phyloP scores from a whole-genome alignment of 768 basidiomycete genomes.

The Porphyrellus cyaneotinctus region DNA sequence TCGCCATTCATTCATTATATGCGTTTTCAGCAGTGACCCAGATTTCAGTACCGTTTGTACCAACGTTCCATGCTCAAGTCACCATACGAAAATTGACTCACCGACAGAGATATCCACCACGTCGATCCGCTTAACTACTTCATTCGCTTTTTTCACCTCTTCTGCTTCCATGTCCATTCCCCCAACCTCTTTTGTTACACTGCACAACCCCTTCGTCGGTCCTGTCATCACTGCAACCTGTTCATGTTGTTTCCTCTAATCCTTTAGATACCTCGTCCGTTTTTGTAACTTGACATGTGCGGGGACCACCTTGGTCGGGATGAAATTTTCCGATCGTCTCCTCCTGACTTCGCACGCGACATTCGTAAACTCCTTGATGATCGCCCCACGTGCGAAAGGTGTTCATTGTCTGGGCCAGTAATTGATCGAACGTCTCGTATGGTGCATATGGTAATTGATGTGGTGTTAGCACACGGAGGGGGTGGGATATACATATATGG shows the following conservation, averaged over 20 bases:
- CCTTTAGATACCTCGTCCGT: conserved; percentile 76
- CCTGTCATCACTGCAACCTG: conserved; percentile 97
- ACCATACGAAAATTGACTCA: conserved; percentile 34
- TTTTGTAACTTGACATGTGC: conserved; percentile 92
- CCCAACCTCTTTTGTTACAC: conserved; percentile 70
- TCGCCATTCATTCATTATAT: conserved; percentile 94
- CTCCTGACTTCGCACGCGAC: conserved; percentile 90
- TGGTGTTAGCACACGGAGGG: conserved; percentile 84
- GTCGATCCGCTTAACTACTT: conserved; percentile 95
- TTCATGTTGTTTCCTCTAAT: conserved; percentile 96
- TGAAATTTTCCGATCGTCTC: conserved; percentile 87
- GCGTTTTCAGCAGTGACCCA: conserved; percentile 97
- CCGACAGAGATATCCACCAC: conserved; percentile 91
- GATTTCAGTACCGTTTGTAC: conserved; percentile 88
- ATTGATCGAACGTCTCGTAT: conserved; percentile 89
- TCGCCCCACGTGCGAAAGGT: conserved; percentile 91
- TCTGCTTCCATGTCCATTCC: conserved; percentile 99
- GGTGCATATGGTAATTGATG: conserved; percentile 91
- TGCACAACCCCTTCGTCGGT: conserved; percentile 80
- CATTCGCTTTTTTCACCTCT: conserved; percentile 94
- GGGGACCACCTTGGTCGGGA: conserved; percentile 90
- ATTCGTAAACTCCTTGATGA: conserved; percentile 87
- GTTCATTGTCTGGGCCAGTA: conserved; percentile 67
- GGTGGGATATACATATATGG: too few relatives aligned
- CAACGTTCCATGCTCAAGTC: neutral